Evolutionary conservation across 2,329 filamentous ascomycete species (phyloP), one percentile per base, ranked within the genome.

Genomic region (Pseudogymnoascus sp.): DNA sequence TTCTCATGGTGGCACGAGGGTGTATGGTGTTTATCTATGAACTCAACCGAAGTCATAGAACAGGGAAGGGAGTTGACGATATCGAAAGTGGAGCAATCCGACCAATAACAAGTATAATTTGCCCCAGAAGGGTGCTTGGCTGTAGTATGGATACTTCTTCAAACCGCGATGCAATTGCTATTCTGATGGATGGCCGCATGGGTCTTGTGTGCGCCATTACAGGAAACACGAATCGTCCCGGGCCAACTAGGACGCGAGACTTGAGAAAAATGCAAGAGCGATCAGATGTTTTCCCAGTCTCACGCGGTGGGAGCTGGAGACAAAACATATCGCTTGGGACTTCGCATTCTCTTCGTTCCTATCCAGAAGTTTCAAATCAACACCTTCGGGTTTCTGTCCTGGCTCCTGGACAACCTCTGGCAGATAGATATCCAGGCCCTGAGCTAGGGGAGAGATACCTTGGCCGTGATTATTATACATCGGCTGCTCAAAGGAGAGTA

Each of bases 91-190:
- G 75, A 64, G 68, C 69, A 69, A 62, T 83, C 63, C 67, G 75
- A 48, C 81, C 80, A 1, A 72, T 85, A 14, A 79, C 83, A 1
- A 81, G 76, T 43, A 79, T 89, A 10, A 71, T 80, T 13, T 88
- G 85, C 68, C 84, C 84, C 11, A 76, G 79, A 14, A 76, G 80
- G 51, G 81, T 88, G 2, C 71, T 89, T 5, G 79, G 81, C 2
- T 83, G 85, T 68, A 84, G 83, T 66, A 86, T 89, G 79, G 85
- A 89, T 71, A 84, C 83, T 0, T 85, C 81, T 4, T 80, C 78
- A 2, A 76, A 81, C 7, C 78, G 79, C 48, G 79, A 83, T 68
- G 79, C 83, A 6, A 76, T 88, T 62, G 85, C 85, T 14, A 80
- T 83, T 31, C 75, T 89, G 7, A 76, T 89, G 57, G 80, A 84